Evolutionary conservation across 345 rosid genomes (phyloP).

Genomic region (Nasturtium officinale): DNA sequence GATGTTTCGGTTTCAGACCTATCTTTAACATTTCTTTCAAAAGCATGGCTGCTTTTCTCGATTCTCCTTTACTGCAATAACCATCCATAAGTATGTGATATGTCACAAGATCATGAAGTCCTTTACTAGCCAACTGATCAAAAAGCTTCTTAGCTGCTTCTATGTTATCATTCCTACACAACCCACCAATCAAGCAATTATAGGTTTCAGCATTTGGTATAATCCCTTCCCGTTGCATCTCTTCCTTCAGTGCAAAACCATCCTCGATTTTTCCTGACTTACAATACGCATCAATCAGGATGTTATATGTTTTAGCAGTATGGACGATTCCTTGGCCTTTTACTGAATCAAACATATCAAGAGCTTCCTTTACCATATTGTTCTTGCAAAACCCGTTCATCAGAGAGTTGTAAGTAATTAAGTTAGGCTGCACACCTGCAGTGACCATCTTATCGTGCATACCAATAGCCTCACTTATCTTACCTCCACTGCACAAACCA

Average conservation of each 20-base stretch:
- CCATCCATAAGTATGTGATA: conserved; percentile 69
- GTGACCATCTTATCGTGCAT: conserved; percentile 59
- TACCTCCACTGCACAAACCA: conserved; percentile 56
- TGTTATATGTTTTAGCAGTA: conserved; percentile 59
- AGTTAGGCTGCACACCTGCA: conserved; percentile 54
- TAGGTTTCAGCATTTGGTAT: conserved; percentile 57
- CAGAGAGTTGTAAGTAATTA: conserved; percentile 67
- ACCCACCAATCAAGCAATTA: conserved; percentile 75
- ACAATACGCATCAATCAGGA: conserved; percentile 70
- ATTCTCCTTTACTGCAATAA: conserved; percentile 59
- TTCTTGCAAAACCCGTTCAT: conserved; percentile 75
- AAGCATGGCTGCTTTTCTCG: conserved; percentile 61
- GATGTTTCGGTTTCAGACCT: conserved; percentile 64
- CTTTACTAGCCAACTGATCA: conserved; percentile 50
- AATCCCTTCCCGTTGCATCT: conserved; percentile 57
- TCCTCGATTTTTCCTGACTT: conserved; percentile 58
- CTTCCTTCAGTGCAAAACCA: conserved; percentile 53
- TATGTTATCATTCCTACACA: conserved; percentile 55
- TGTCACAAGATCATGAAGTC: conserved; percentile 61
- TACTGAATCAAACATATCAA: conserved; percentile 50
- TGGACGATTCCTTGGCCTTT: conserved; percentile 50
- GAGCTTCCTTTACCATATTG: conserved; percentile 60
- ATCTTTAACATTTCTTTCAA: conserved; percentile 54
- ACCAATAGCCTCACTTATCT: conserved; percentile 56
- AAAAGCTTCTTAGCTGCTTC: conserved; percentile 48